Base-by-base conservation (phyloP, 1,284 basidiomycete species). In the Cryptococcus amylolentus region DNA sequence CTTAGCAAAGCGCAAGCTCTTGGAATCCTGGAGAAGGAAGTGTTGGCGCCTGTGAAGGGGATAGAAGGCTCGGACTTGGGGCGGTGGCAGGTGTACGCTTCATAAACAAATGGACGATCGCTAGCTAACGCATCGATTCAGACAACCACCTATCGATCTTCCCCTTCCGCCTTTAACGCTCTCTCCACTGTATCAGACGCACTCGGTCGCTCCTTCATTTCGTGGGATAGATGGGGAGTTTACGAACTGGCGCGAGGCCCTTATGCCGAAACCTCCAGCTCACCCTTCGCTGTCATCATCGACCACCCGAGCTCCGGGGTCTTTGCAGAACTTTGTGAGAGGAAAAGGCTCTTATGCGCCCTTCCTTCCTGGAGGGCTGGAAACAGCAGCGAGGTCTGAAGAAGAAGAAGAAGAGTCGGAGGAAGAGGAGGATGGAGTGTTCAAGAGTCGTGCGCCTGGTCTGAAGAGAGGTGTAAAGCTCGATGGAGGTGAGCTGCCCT, bases 321-420 rank as follows among this genome's bases (percentile, higher is more conserved):
- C 86, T 1, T 81, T 80, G 47, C 83, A 84, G 62, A 88, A 85
- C 61, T 98, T 98, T 76, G 92, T 97, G 8, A 81, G 93, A 57
- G 94, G 94, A 49, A 96, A 94, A 76, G 88, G 91, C 35, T 88
- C 89, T 26, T 86, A 94, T 75, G 85, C 95, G 3, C 94, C 94
- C 0, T 96, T 96, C 76, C 83, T 86, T 78, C 93, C 93, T 8
- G 94, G 94, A 52, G 93, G 94, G 9, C 79, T 95, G 14, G 67
- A 65, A 3, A 65, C 63, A 44, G 67, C 50, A 16, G 61, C 56
- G 16, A 60, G 60, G 5, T 64, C 66, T 37, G 66, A 68, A n/a
- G 67, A 77, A 18, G 68, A 68, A 44, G 78, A 77, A 46, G 63
- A 76, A 13, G 68, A 69, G 16, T 68, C 74, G 8, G 69, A 76